phyloP scores from a whole-genome alignment of 768 basidiomycete species.

The Coprinopsis marcescibilis region DNA sequence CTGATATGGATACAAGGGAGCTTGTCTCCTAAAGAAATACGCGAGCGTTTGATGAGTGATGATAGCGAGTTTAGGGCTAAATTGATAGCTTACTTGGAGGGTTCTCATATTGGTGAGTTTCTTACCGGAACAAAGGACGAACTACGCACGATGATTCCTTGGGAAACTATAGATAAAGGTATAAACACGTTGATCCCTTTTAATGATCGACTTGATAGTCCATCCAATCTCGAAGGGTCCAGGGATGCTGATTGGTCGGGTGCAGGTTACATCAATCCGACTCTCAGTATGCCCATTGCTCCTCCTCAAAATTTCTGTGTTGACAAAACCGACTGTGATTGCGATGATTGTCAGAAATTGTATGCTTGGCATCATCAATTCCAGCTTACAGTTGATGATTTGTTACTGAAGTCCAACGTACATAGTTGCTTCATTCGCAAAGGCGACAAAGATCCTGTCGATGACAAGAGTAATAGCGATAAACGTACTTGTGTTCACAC shows the following conservation, averaged over 20 bases:
- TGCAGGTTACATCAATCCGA: background rate
- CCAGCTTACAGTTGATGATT: background rate
- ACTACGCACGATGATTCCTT: background rate
- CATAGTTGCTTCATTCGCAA: background rate
- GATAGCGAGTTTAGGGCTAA: background rate
- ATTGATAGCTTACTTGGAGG: background rate
- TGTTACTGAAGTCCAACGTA: background rate
- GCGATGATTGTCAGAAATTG: background rate
- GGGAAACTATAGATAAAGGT: background rate
- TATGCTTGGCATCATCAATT: background rate
- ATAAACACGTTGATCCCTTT: background rate
- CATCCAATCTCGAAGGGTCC: background rate
- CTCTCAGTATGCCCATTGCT: background rate
- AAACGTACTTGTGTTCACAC: no score
- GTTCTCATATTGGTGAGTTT: background rate
- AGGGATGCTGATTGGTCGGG: background rate
- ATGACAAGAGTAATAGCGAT: background rate
- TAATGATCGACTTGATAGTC: background rate
- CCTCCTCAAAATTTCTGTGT: background rate
- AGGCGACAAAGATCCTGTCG: background rate
- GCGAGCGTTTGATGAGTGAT: background rate
- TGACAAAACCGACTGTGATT: background rate
- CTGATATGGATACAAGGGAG: slow-evolving; percentile 6
- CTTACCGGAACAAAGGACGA: background rate
- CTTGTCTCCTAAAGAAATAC: background rate